Base-by-base conservation (phyloP, 2,329 filamentous ascomycete genomes). In the Neonectria neomacrospora region DNA sequence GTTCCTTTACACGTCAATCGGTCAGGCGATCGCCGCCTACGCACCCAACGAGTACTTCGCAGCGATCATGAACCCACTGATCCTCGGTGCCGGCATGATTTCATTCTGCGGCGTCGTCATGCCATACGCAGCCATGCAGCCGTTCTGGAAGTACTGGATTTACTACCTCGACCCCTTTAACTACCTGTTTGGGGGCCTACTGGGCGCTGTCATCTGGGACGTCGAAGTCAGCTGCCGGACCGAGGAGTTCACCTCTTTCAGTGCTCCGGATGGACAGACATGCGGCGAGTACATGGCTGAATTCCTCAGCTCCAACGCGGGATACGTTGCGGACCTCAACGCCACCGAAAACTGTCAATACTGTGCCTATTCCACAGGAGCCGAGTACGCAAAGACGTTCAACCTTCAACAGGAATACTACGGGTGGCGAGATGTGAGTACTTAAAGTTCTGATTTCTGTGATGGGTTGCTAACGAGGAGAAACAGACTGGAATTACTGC, bases 1-100 rank as follows among this genome's bases (percentile, higher is more conserved):
- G 44, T 71, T 80, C 20, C 59, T 82, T 0, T 82, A 81, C 55
- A 81, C 79, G 0, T 80, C 77, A 0, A 76, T 81, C 55, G 80
- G 80, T 1, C 80, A 81, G 61, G 75, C 74, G 2, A 79, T 85
- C 41, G 81, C 82, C 0, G 83, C 83, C 1, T 85, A 84, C 60
- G 80, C 82, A 0, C 83, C 83, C 0, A 84, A 83, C 47, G 82
- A 81, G 14, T 79, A 81, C 47, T 82, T 83, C n/a, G 82, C 82
- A 1, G 77, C 82, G 1, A 75, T 84, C 22, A 78, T 79, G 68
- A 84, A 84, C 56, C 81, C 81, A 0, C 71, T 84, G 2, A 58
- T 84, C 37, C 76, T 85, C 58, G 78, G 78, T 6, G 76, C 78
- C 1, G 79, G 63, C 22, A 61, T 69, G n/a, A 48, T 70, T n/a